Percentiles rank a stretch among this genome's conserved stretches.
Evolutionary conservation across 805 yeast genomes (phyloP).

Genomic region (Metschnikowia kofuensis): DNA sequence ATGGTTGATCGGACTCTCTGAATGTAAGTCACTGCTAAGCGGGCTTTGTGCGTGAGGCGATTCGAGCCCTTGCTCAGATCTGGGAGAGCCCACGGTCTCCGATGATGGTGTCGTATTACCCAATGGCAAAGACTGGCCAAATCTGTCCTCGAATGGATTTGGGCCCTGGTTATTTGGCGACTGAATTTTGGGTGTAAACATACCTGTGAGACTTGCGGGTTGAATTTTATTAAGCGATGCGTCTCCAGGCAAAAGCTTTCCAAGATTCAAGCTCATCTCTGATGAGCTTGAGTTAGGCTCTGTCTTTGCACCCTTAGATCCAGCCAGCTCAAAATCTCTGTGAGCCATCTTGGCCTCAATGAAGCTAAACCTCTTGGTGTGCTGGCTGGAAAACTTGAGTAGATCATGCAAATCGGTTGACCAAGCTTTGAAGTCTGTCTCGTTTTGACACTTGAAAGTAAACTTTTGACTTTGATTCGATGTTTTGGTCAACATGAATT

Average conservation of each 20-base stretch:
- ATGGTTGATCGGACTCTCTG: slow-evolving; percentile 13
- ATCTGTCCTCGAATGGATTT: slow-evolving; percentile 38
- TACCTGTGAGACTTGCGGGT: slow-evolving; percentile 28
- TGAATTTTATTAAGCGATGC: slow-evolving; percentile 12
- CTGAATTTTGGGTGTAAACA: slow-evolving; percentile 35
- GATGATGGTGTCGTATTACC: slow-evolving; percentile 4
- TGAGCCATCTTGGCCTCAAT: slow-evolving; percentile 41
- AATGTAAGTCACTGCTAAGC: neutral
- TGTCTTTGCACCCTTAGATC: slow-evolving; percentile 1
- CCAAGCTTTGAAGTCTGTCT: slow-evolving; percentile 51
- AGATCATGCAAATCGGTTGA: slow-evolving; percentile 52
- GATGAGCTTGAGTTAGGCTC: slow-evolving; percentile 1
- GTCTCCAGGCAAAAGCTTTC: slow-evolving; percentile 13
- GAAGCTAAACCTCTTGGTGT: slow-evolving; percentile 48
- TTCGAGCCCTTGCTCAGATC: slow-evolving; percentile 4
- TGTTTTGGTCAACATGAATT: slow-evolving; percentile 31
- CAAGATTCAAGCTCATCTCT: slow-evolving; percentile 15
- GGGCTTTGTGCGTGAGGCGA: slow-evolving; percentile 10
- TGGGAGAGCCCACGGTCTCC: slow-evolving; percentile 4
- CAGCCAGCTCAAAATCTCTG: slow-evolving; percentile 10
- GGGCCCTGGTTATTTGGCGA: slow-evolving; percentile 31
- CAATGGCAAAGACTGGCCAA: slow-evolving; percentile 12
- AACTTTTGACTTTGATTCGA: slow-evolving; percentile 28
- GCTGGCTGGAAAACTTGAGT: slow-evolving; percentile 42
- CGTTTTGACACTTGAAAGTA: slow-evolving; percentile 45